Percentiles rank a stretch among this genome's conserved stretches.
These are phyloP conservation scores for Podospora pseudocomata DNA, from an alignment of 495 filamentous ascomycete species.

Conservation along the genomic window DNA sequence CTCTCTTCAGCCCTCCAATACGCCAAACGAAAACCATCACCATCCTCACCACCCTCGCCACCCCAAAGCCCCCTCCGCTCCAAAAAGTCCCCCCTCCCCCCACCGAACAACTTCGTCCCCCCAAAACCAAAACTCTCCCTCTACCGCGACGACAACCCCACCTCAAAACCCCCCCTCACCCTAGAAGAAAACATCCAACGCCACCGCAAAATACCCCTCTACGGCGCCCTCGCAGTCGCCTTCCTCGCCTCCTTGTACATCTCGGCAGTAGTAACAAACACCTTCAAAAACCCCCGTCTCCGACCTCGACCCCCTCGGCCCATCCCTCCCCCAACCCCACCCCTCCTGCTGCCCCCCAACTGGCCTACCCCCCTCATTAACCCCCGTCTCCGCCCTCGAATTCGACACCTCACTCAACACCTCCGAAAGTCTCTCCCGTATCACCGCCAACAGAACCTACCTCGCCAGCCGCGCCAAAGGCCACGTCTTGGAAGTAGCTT, in stretches of 20 bases:
- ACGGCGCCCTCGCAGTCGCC: constrained; percentile 21
- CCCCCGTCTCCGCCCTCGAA: constrained; percentile 21
- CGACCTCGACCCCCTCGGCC: not conserved
- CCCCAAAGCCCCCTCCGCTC: no score
- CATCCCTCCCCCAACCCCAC: not conserved
- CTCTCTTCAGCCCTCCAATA: not conserved
- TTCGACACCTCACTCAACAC: constrained; percentile 44
- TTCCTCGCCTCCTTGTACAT: constrained; percentile 30
- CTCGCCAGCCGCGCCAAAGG: constrained; percentile 63
- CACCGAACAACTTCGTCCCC: not conserved
- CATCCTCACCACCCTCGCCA: not conserved
- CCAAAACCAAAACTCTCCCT: not conserved
- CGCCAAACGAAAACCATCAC: not conserved
- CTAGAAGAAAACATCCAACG: not conserved
- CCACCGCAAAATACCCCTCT: constrained; percentile 2
- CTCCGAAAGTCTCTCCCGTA: constrained; percentile 61
- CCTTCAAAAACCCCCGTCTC: constrained; percentile 17
- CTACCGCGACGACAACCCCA: not conserved
- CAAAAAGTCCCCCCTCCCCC: no score
- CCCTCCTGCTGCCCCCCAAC: constrained; percentile 11
- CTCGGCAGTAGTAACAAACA: constrained; percentile 31
- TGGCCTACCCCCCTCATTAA: constrained; percentile 17
- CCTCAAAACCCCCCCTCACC: not conserved
- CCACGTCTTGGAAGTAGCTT: constrained; percentile 82
- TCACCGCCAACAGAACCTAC: constrained; percentile 57